These are phyloP conservation scores for Chrysanthemum seticuspe DNA, from an alignment of 129 eudicot species.

Conservation along the genomic window DNA sequence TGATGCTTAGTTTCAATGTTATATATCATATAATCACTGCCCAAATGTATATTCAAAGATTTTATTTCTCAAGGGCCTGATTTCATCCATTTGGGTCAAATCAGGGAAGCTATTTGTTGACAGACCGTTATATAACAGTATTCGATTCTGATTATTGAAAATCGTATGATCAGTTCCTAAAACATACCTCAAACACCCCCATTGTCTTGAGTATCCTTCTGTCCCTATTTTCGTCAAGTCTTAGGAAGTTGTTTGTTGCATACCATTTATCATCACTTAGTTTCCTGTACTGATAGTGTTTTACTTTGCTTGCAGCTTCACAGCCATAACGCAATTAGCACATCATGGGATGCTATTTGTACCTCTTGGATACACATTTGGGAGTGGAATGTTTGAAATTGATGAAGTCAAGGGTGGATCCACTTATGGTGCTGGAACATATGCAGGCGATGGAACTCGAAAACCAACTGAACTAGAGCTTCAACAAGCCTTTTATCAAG, in stretches of 20 bases:
- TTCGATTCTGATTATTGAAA: no score
- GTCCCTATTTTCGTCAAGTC: not conserved
- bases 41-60: no score
- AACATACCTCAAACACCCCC: no score
- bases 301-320: slow-evolving; percentile 44
- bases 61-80: no score
- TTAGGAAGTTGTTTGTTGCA: not conserved
- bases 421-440: slow-evolving; percentile 86
- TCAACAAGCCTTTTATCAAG: slow-evolving; percentile 81
- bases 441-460: slow-evolving; percentile 78
- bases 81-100: no score
- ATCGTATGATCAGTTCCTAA: no score
- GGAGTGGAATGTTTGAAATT: slow-evolving; percentile 80
- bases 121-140: no score
- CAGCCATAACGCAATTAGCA: slow-evolving; percentile 75
- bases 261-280: not conserved
- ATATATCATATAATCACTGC: no score
- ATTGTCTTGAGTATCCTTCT: no score
- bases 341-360: slow-evolving; percentile 90
- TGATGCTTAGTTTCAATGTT: no score
- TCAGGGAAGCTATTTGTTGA: no score
- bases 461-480: slow-evolving; percentile 73
- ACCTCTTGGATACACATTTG: slow-evolving; percentile 83
- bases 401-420: slow-evolving; percentile 82
- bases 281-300: slow-evolving; percentile 7